phyloP scores from a whole-genome alignment of 768 basidiomycete genomes.

The Tephrocybe sp. region DNA sequence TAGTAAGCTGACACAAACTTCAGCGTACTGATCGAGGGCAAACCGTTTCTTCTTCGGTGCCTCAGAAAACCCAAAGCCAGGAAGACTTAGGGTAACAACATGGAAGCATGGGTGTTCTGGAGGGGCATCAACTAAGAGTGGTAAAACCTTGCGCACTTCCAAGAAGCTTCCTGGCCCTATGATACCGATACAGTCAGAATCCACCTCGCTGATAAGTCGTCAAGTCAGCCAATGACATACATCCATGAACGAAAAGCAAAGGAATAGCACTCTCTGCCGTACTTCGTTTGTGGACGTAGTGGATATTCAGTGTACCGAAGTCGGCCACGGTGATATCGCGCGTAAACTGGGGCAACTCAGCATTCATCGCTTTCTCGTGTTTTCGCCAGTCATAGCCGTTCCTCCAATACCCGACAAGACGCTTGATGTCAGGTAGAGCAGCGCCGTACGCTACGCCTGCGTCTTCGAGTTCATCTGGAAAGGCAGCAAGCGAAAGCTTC shows the following conservation, averaged over 20 bases:
- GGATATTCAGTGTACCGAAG: slow-evolving; percentile 42
- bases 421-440: slow-evolving; percentile 46
- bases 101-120: slow-evolving; percentile 55
- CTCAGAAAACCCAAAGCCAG: slow-evolving; percentile 62
- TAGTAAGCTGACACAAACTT: slow-evolving; percentile 32
- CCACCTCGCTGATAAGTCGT: background rate
- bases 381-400: slow-evolving; percentile 55
- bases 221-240: slow-evolving; percentile 20
- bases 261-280: slow-evolving; percentile 44
- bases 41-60: slow-evolving; percentile 55
- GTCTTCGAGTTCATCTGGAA: slow-evolving; percentile 60
- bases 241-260: slow-evolving; percentile 60
- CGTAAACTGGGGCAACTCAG: slow-evolving; percentile 53
- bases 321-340: slow-evolving; percentile 45
- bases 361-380: slow-evolving; percentile 48
- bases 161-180: slow-evolving; percentile 61
- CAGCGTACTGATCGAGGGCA: slow-evolving; percentile 39
- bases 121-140: slow-evolving; percentile 41
- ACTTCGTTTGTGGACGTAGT: slow-evolving; percentile 59
- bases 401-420: slow-evolving; percentile 50
- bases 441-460: slow-evolving; percentile 52
- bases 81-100: slow-evolving; percentile 56
- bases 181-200: background rate
- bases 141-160: slow-evolving; percentile 56
- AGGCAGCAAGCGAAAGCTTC: slow-evolving; percentile 44